Percentiles rank a stretch among this genome's conserved stretches.
These are phyloP conservation scores for Lodderomyces pseudojiufengensis DNA, from an alignment of 1,139 yeast genomes.

Conservation along the genomic window DNA sequence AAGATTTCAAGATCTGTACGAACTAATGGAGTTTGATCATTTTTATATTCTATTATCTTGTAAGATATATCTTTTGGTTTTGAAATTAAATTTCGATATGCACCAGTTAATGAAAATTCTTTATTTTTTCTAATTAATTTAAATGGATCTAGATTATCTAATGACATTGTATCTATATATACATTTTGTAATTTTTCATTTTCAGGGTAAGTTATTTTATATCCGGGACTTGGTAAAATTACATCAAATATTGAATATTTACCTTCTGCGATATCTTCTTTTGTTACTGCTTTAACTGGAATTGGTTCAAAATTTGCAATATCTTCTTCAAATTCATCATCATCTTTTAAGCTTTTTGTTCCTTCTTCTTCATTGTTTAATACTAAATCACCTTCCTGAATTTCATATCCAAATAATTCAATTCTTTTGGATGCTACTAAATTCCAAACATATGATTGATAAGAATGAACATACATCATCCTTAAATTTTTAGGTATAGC, in stretches of 20 bases:
- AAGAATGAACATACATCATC: conserved; percentile 95
- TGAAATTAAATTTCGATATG: conserved; percentile 74
- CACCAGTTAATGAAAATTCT: conserved; percentile 89
- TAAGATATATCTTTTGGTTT: conserved; percentile 66
- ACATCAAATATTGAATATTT: conserved; percentile 73
- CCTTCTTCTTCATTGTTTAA: conserved; percentile 29
- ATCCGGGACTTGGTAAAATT: conserved; percentile 94
- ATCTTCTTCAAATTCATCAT: conserved; percentile 60
- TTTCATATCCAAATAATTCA: conserved; percentile 61
- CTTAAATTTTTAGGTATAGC: conserved; percentile 89
- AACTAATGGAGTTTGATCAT: conserved; percentile 65
- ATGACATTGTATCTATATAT: conserved; percentile 71
- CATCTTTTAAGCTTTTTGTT: conserved; percentile 24
- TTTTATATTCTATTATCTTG: conserved; percentile 57
- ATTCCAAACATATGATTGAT: conserved; percentile 96
- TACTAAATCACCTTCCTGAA: conserved; percentile 83
- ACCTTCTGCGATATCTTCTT: conserved; percentile 62
- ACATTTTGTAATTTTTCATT: conserved; percentile 57
- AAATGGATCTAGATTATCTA: conserved; percentile 79
- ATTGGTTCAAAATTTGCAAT: conserved; percentile 49
- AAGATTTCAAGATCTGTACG: conserved; percentile 79
- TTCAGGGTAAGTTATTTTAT: conserved; percentile 77
- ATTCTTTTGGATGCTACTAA: conserved; percentile 76
- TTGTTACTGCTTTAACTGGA: conserved; percentile 68
- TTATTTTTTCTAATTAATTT: conserved; percentile 80